Base-by-base conservation (phyloP, 75 land plant species). In the Sequoiadendron giganteum region DNA sequence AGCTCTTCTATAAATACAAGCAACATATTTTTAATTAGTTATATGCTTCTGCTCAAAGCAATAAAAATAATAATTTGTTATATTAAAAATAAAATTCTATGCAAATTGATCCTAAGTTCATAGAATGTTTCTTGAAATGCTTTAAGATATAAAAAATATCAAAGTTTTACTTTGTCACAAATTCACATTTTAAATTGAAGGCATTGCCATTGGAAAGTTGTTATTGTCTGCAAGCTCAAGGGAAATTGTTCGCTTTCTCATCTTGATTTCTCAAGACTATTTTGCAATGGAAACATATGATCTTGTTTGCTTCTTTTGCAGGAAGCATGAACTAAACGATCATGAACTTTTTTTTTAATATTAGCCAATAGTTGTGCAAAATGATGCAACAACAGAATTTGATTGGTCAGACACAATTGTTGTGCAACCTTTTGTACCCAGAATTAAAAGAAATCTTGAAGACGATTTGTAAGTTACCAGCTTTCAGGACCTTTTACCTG, bases 391-490 rank as follows among this genome's bases (percentile, higher is more conserved):
- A 49, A 75, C 86, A 36, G 89, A 93, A 86, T 40, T 87, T 83
- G 7, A 40, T 11, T 92, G 91, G 54, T 93, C 95, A 77, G 92
- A 92, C 38, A 92, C 92, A 85, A 93, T 95, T 11, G 92, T 89
- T 19, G 86, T 83, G 65, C 83, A 85, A 39, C 94, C 94, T 82
- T 84, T 90, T 36, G 91, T 92, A 58, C 95, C 96, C 86, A 87
- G 99, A 25, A 83, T 94, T 73, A 96, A 97, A 91, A 90, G 96
- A 54, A 85, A 94, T 56, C 93, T 14, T 15, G 82, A 92, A 88
- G 95, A 95, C 9, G 92, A 92, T 85, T 16, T 14, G 48, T 65
- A 80, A 40, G 56, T 58, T 43, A 58, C 30, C 25, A 72, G 80
- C 70, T 81, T 85, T 56, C 83, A 84, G 52, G 61, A 79, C 38